Conservation (phyloP, 2,329 filamentous ascomycete genomes). For the Talaromyces rugulosus region DNA sequence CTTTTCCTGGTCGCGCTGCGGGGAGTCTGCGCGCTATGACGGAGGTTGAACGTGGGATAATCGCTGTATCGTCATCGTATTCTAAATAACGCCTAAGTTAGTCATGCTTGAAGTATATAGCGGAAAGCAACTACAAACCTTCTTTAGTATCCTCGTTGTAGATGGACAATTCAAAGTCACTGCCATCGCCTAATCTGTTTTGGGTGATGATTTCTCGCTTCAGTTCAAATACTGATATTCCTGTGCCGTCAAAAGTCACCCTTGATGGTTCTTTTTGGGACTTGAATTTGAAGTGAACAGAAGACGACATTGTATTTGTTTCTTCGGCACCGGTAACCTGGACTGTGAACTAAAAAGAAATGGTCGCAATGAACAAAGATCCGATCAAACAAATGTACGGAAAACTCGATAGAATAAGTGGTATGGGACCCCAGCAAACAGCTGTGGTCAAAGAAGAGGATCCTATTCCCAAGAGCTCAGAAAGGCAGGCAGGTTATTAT, state of each 20-base stretch:
- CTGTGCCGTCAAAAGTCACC: constrained; percentile 94
- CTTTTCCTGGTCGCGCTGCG: constrained; percentile 77
- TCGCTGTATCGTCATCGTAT: constrained; percentile 96
- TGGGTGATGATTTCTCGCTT: constrained; percentile 98
- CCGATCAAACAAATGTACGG: constrained; percentile 16
- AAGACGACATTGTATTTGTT: constrained; percentile 74
- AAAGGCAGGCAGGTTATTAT: constrained; percentile 11
- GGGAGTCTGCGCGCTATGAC: constrained; percentile 86
- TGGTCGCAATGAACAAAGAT: constrained; percentile 9
- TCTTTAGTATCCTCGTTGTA: constrained; percentile 89
- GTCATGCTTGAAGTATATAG: neutral
- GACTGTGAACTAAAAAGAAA: constrained; percentile 17
- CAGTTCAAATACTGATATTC: constrained; percentile 96
- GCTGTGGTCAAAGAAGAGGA: constrained; percentile 1
- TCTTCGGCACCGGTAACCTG: constrained; percentile 22
- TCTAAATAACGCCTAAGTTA: constrained; percentile 49
- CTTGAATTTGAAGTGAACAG: constrained; percentile 99
- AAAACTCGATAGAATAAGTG: constrained; percentile 5
- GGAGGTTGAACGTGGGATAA: constrained; percentile 90
- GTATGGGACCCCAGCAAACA: constrained; percentile 1
- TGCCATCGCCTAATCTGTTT: constrained; percentile 89
- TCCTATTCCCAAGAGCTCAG: constrained; percentile 8
- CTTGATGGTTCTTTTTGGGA: constrained; percentile 92
- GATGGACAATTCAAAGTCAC: constrained; percentile 92
- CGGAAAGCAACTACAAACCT: constrained; percentile 56